Percentiles rank a stretch among this genome's conserved stretches.
phyloP scores from a whole-genome alignment of 805 yeast species.

The Zygotorulaspora florentina region DNA sequence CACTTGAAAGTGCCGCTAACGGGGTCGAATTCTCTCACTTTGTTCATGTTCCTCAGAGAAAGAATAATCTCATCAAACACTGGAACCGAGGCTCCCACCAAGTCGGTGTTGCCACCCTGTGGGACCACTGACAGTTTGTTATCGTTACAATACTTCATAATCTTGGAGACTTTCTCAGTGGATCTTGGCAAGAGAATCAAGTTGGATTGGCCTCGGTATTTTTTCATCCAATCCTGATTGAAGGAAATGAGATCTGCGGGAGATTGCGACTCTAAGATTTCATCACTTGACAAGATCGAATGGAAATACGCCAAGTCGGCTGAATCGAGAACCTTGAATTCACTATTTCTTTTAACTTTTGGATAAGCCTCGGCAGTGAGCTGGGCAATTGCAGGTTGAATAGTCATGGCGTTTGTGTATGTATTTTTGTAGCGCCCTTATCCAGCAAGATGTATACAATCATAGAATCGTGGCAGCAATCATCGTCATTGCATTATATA shows the following conservation, averaged over 20 bases:
- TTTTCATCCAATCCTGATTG: constrained; percentile 86
- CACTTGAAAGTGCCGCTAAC: constrained; percentile 75
- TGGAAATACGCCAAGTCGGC: constrained; percentile 56
- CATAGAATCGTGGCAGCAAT: background rate
- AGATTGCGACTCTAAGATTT: constrained; percentile 11
- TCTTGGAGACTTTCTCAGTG: constrained; percentile 65
- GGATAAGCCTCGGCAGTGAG: constrained; percentile 67
- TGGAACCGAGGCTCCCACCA: constrained; percentile 86
- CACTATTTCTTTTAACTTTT: constrained; percentile 44
- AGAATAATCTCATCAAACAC: constrained; percentile 79
- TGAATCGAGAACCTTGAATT: constrained; percentile 47
- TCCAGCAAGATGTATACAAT: too few species aligned
- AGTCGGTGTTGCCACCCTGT: constrained; percentile 90
- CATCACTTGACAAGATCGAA: constrained; percentile 43
- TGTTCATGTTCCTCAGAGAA: constrained; percentile 60
- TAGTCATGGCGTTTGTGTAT: constrained; percentile 8
- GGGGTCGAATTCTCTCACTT: constrained; percentile 68
- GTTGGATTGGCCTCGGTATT: constrained; percentile 73
- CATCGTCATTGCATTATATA: constrained; percentile 1
- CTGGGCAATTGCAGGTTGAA: constrained; percentile 11
- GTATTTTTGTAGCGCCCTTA: background rate
- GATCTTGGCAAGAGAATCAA: constrained; percentile 73
- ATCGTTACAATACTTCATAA: constrained; percentile 70
- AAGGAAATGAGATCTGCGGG: constrained; percentile 15
- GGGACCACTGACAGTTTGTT: constrained; percentile 75